Evolutionary conservation across 345 rosid species (phyloP), one percentile per base, ranked within the genome.

Genomic region (Cardiospermum halicacabum): DNA sequence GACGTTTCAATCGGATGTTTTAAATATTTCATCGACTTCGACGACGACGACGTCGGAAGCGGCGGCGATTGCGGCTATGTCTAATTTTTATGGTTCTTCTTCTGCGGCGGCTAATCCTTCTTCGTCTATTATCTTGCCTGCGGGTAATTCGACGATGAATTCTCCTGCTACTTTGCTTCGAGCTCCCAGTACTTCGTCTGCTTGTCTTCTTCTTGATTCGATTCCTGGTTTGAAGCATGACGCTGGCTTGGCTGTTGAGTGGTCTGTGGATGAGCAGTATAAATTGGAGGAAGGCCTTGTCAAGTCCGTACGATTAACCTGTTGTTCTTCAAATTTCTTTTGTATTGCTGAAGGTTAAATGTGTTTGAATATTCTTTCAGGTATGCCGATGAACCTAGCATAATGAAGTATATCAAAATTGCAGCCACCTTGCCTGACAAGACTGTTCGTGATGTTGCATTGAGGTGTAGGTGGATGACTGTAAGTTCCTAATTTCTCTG

Each of bases 391-490:
- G 92, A 87, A 72, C 91, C 88, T 48, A 85, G 78, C 72, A 87
- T 94, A 48, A 75, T 89, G 89, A 94, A 71, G 81, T 94, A 89
- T 74, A 79, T 94, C 58, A 91, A 87, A 72, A 83, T 94, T 70
- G 97, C 97, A 1, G 88, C 88, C 26, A 77, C 74, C 57, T 77
- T 94, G 69, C 96, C 71, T 59, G 89, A 91, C 36, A 94, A 94
- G 80, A 84, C 88, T 9, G 95, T 94, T 4, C 87, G 99, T 22
- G 99, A 94, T 80, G 97, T 94, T 78, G 97, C 99, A 55, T 71
- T 94, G 83, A 84, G 96, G 82, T 91, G 99, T 75, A 81, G 96
- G 70, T 94, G 96, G 96, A 77, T 89, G 91, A 84, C 78, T 61
- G 99, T 94, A 81, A 71, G 87, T 67, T 72, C 50, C 66, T 62